Conservation (phyloP, 495 filamentous ascomycete species). For the Parachaetomium inaequale region DNA sequence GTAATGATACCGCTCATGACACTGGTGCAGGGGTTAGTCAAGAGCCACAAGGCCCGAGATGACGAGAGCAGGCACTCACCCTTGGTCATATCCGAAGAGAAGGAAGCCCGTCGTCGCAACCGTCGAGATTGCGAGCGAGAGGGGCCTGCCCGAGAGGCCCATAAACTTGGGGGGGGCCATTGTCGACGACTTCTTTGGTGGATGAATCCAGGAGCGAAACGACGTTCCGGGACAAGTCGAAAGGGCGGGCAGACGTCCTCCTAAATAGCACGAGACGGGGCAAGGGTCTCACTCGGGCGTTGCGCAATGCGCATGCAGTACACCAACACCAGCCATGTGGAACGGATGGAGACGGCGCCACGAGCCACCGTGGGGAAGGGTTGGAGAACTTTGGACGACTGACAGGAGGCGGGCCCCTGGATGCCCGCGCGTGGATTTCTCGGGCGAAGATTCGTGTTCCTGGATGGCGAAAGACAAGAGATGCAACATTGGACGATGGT, state of each 20-base stretch:
- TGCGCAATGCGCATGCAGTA: background rate
- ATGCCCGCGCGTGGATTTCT: background rate
- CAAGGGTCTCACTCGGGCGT: background rate
- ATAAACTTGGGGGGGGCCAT: slow-evolving; percentile 49
- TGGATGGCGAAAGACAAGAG: slow-evolving; percentile 1
- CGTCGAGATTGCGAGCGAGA: slow-evolving; percentile 60
- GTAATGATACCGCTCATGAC: slow-evolving; percentile 81
- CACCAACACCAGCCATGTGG: slow-evolving; percentile 1
- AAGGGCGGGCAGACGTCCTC: background rate
- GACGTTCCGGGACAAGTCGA: background rate
- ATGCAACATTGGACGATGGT: slow-evolving; percentile 10
- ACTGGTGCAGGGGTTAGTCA: slow-evolving; percentile 10
- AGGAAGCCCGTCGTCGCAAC: slow-evolving; percentile 72
- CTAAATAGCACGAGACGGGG: slow-evolving; percentile 1
- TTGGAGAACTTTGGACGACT: background rate
- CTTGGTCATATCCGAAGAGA: slow-evolving; percentile 69
- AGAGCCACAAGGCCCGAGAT: background rate
- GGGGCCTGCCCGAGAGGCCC: slow-evolving; percentile 61
- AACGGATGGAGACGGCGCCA: background rate
- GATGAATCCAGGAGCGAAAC: background rate
- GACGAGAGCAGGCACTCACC: slow-evolving; percentile 30
- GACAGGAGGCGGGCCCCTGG: background rate
- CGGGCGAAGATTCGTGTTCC: slow-evolving; percentile 13
- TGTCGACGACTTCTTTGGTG: background rate
- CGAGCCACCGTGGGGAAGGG: slow-evolving; percentile 8